Percentiles rank a stretch among this genome's conserved stretches.
Conservation (phyloP, 2,329 filamentous ascomycete genomes). For the Fusarium torreyae region DNA sequence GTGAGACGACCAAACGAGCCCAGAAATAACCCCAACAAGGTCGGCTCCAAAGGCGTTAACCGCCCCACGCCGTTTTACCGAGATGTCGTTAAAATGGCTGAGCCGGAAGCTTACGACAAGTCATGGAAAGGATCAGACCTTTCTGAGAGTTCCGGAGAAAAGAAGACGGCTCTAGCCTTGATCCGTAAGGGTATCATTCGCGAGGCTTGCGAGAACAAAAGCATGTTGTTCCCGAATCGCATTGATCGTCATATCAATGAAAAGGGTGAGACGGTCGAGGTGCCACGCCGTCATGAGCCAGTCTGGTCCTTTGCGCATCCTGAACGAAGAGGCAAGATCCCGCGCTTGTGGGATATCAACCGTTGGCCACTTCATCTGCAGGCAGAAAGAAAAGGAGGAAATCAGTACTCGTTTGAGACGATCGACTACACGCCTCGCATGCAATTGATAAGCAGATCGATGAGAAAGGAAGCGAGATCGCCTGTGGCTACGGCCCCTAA, state of each 20-base stretch:
- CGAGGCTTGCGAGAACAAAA: conserved; percentile 61
- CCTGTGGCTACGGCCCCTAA: neutral
- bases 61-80: conserved; percentile 41
- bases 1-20: conserved; percentile 36
- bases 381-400: conserved; percentile 33
- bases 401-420: no score
- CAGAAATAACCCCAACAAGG: conserved; percentile 20
- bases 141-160: conserved; percentile 26
- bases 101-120: conserved; percentile 45
- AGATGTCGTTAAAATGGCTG: conserved; percentile 54
- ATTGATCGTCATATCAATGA: conserved; percentile 43
- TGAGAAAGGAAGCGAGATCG: neutral
- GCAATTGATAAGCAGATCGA: neutral
- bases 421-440: no score
- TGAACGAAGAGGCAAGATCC: conserved; percentile 31
- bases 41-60: neutral
- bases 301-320: conserved; percentile 54
- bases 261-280: conserved; percentile 23
- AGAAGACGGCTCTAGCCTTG: conserved; percentile 39
- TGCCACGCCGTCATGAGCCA: conserved; percentile 49
- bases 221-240: conserved; percentile 60
- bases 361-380: conserved; percentile 65
- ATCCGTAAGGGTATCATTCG: conserved; percentile 60
- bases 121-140: conserved; percentile 13
- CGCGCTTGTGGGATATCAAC: conserved; percentile 61